These are phyloP conservation scores for Coelastrella sp. DNA, from an alignment of 139 green algal genomes.

Conservation along the genomic window DNA sequence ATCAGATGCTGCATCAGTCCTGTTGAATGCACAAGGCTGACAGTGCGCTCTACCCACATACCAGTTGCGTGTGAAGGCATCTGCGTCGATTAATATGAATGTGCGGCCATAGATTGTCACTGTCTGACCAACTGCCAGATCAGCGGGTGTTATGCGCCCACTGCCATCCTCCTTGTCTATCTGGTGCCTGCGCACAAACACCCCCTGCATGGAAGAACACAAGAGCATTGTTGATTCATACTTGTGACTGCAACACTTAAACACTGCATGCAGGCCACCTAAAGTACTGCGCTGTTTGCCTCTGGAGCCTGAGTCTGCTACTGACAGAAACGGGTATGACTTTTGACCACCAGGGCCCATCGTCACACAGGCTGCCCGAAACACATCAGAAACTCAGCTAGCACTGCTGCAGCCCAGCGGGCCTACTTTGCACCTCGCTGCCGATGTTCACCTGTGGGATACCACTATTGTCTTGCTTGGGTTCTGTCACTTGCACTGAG, in stretches of 20 bases:
- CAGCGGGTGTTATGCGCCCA: slow-evolving; percentile 59
- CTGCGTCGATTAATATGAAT: slow-evolving; percentile 85
- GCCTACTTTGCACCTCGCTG: no score
- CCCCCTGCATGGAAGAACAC: slow-evolving; percentile 75
- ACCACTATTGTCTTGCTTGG: slow-evolving; percentile 89
- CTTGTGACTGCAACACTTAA: no score
- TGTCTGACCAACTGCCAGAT: slow-evolving; percentile 83
- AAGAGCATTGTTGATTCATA: no score
- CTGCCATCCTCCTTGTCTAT: slow-evolving; percentile 70
- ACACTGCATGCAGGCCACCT: no score
- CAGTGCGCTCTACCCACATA: neutral
- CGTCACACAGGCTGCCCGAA: no score
- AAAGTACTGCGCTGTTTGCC: no score
- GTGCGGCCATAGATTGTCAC: slow-evolving; percentile 84
- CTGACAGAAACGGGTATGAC: no score
- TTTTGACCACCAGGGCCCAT: no score
- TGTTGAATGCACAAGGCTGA: neutral
- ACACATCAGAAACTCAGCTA: no score
- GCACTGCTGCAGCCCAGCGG: no score
- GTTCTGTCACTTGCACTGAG: slow-evolving; percentile 90
- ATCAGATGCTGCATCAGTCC: neutral
- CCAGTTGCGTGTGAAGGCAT: slow-evolving; percentile 85
- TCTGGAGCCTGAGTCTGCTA: no score
- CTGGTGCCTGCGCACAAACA: slow-evolving; percentile 89
- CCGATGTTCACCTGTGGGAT: slow-evolving; percentile 87